Conservation (phyloP, 352 stramenopile species). For the Pythium dissotocum region DNA sequence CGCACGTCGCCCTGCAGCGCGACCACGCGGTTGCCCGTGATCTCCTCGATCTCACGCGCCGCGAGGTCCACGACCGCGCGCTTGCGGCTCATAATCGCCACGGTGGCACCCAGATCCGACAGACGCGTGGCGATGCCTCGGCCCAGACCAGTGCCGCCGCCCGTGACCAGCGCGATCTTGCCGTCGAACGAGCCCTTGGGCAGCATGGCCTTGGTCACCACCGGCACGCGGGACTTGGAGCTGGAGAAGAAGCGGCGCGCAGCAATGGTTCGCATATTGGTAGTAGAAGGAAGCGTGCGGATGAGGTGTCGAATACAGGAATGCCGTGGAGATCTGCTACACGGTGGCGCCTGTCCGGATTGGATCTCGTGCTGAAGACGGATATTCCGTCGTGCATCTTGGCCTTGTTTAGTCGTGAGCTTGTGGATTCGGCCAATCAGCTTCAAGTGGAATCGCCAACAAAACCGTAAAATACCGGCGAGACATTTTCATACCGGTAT, state of each 20-base stretch:
- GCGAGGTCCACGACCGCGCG: slow-evolving; percentile 87
- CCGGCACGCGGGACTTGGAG: slow-evolving; percentile 26
- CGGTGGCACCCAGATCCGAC: slow-evolving; percentile 90
- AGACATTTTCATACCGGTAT: slow-evolving; percentile 13
- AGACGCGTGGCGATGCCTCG: slow-evolving; percentile 94
- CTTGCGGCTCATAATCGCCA: slow-evolving; percentile 95
- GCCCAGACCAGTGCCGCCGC: slow-evolving; percentile 93
- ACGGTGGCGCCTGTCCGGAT: no score
- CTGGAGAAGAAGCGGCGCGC: slow-evolving; percentile 19
- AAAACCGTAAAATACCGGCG: no score
- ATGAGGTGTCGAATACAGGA: neutral
- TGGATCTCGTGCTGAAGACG: neutral
- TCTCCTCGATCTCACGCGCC: slow-evolving; percentile 71
- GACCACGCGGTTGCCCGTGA: slow-evolving; percentile 65
- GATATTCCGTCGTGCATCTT: slow-evolving; percentile 17
- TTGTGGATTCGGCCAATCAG: slow-evolving; percentile 31
- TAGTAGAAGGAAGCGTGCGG: neutral
- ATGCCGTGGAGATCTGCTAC: neutral
- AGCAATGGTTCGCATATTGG: slow-evolving; percentile 11
- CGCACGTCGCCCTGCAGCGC: slow-evolving; percentile 87
- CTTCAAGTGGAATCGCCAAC: slow-evolving; percentile 20
- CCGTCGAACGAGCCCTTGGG: slow-evolving; percentile 62
- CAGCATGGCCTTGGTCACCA: slow-evolving; percentile 66
- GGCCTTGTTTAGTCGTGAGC: neutral
- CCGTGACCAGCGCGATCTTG: slow-evolving; percentile 93